Percentiles rank a stretch among this genome's conserved stretches.
Evolutionary conservation across 139 green algal species (phyloP).

Genomic region (Picochlorum sp.): DNA sequence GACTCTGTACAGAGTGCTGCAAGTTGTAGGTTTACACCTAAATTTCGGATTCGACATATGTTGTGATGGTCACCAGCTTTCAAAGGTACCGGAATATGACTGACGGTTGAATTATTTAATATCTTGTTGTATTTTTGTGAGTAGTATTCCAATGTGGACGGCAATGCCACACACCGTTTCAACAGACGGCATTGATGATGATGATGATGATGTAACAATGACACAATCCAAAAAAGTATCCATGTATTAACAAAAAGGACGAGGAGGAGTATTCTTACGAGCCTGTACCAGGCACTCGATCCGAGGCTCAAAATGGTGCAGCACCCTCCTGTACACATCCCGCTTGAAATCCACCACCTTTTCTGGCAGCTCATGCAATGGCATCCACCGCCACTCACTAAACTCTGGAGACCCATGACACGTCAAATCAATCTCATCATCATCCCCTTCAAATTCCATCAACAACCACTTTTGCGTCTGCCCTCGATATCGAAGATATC

Average conservation of each 20-base stretch:
- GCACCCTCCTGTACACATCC: slow-evolving; percentile 24
- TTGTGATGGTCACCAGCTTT: no score
- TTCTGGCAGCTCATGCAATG: slow-evolving; percentile 25
- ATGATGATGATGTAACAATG: no score
- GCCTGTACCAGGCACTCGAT: neutral
- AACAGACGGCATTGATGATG: no score
- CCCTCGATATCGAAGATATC: slow-evolving; percentile 24
- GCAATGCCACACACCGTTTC: no score
- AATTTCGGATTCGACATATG: no score
- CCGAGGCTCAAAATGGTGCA: slow-evolving; percentile 21
- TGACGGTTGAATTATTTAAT: no score
- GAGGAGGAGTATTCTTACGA: neutral
- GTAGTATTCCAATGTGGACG: no score
- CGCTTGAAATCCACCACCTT: slow-evolving; percentile 38
- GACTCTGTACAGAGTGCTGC: no score
- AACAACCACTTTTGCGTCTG: slow-evolving; percentile 48
- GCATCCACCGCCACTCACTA: slow-evolving; percentile 31
- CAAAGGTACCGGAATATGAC: no score
- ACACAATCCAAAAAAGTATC: neutral
- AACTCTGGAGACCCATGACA: slow-evolving; percentile 33
- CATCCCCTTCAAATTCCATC: slow-evolving; percentile 30
- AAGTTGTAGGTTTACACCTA: no score
- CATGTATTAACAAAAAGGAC: neutral
- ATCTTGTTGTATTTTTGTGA: no score
- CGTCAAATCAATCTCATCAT: slow-evolving; percentile 37